Evolutionary conservation across 1,284 basidiomycete species (phyloP).

Genomic region (Wallemia mellicola): DNA sequence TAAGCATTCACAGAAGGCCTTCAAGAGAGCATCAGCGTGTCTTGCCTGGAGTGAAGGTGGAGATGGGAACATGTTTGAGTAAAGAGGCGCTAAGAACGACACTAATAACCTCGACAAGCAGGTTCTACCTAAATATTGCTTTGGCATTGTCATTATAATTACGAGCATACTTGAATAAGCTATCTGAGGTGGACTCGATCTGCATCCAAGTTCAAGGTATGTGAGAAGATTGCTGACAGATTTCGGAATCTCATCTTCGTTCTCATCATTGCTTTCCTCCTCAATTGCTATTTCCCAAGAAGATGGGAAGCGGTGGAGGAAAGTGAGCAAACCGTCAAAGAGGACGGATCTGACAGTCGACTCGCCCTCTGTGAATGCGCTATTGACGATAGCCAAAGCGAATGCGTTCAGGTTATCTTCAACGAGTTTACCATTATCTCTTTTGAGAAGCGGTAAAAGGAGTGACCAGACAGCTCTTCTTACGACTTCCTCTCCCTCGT

Average conservation of each 20-base stretch:
- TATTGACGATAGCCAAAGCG: constrained; percentile 2
- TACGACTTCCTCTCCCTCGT: neutral
- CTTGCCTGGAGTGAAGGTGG: constrained; percentile 3
- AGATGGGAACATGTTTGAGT: constrained; percentile 3
- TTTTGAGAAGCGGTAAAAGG: neutral
- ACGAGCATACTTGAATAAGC: constrained; percentile 41
- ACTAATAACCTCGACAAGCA: neutral
- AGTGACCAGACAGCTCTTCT: neutral
- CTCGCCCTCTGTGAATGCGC: constrained; percentile 8
- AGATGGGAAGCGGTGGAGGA: constrained; percentile 21
- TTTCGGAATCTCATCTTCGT: constrained; percentile 8
- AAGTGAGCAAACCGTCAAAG: constrained; percentile 36
- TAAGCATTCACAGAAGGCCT: constrained; percentile 4
- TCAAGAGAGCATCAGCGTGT: constrained; percentile 6
- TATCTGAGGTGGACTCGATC: constrained; percentile 36
- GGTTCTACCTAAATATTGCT: constrained; percentile 19
- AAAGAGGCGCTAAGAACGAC: constrained; percentile 2
- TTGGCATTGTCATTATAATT: constrained; percentile 45
- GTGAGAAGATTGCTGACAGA: constrained; percentile 24
- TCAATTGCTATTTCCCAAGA: constrained; percentile 5
- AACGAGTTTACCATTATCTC: neutral
- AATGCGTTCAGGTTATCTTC: neutral
- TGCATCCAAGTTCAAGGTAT: constrained; percentile 43
- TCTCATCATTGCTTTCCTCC: constrained; percentile 2
- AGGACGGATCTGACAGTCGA: constrained; percentile 18